A percentile compares a stretch with the other conserved stretches of the same genome.
These are phyloP conservation scores for Boletellus emodensis DNA, from an alignment of 768 basidiomycete genomes.

Conservation along the genomic window DNA sequence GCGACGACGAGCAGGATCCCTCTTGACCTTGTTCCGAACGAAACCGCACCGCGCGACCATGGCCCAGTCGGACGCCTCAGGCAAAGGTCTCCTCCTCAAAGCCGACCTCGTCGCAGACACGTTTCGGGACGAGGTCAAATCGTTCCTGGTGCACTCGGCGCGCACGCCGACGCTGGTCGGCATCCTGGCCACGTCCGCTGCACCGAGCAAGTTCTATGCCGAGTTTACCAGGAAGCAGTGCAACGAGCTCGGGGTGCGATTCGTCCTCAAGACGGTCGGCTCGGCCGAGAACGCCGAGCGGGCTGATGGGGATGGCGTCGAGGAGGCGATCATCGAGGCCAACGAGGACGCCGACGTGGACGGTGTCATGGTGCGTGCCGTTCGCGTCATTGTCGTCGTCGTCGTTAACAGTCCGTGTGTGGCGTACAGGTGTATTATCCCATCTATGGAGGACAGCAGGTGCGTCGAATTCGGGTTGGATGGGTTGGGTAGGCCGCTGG, in stretches of 20 bases:
- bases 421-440: conserved; percentile 83
- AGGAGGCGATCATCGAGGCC: conserved; percentile 93
- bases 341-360: conserved; percentile 83
- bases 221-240: conserved; percentile 93
- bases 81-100: conserved; percentile 76
- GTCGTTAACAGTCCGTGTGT: no score
- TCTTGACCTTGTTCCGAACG: no score
- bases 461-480: conserved; percentile 30
- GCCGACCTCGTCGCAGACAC: conserved; percentile 70
- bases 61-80: conserved; percentile 28
- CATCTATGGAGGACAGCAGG: conserved; percentile 87
- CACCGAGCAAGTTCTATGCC: conserved; percentile 78
- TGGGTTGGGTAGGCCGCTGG: not conserved
- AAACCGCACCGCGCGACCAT: conserved; percentile 7
- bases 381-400: not conserved
- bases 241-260: conserved; percentile 81
- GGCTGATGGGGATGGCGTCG: conserved; percentile 83
- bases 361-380: conserved; percentile 83
- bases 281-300: conserved; percentile 39
- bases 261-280: conserved; percentile 66
- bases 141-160: conserved; percentile 33
- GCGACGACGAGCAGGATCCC: no score
- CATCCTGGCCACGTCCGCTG: conserved; percentile 81
- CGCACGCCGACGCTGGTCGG: conserved; percentile 78
- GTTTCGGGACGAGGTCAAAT: conserved; percentile 67